These are phyloP conservation scores for Bruguiera sexangula DNA, from an alignment of 345 rosid genomes.

Conservation along the genomic window DNA sequence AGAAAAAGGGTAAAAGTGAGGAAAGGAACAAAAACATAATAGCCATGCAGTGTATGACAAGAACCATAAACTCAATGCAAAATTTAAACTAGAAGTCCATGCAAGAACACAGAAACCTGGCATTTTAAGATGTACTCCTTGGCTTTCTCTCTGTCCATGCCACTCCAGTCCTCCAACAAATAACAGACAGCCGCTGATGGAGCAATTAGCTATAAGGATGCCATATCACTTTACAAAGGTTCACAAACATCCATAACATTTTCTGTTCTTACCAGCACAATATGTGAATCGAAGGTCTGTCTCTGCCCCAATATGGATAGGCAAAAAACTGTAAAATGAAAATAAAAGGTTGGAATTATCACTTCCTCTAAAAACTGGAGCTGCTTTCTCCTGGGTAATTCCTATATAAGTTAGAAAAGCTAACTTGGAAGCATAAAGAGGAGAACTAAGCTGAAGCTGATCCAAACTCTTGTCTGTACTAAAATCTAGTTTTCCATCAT, in stretches of 20 bases:
- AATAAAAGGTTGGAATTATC: background rate
- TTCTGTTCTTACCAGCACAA: conserved; percentile 77
- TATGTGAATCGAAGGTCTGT: conserved; percentile 80
- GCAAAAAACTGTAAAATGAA: conserved; percentile 65
- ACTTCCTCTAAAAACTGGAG: no score
- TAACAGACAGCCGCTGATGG: conserved; percentile 75
- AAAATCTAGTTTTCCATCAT: no score
- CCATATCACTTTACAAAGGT: conserved; percentile 8
- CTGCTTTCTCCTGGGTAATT: no score
- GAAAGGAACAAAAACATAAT: no score
- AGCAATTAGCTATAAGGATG: conserved; percentile 32
- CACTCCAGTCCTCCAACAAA: conserved; percentile 82
- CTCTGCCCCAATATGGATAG: conserved; percentile 81
- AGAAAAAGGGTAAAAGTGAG: background rate
- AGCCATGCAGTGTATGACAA: background rate
- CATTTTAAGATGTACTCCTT: conserved; percentile 72
- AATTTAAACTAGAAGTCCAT: conserved; percentile 10
- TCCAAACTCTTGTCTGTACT: background rate
- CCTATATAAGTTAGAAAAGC: no score
- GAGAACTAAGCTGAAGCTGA: background rate
- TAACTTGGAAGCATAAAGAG: no score
- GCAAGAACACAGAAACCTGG: conserved; percentile 42
- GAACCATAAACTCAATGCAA: conserved; percentile 4
- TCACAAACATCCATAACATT: conserved; percentile 5
- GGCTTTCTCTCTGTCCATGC: conserved; percentile 78